A percentile compares a stretch with the other conserved stretches of the same genome.
These are phyloP conservation scores for button mushroom (Agaricus bisporus) DNA, from an alignment of 768 basidiomycete species.

Conservation along the genomic window DNA sequence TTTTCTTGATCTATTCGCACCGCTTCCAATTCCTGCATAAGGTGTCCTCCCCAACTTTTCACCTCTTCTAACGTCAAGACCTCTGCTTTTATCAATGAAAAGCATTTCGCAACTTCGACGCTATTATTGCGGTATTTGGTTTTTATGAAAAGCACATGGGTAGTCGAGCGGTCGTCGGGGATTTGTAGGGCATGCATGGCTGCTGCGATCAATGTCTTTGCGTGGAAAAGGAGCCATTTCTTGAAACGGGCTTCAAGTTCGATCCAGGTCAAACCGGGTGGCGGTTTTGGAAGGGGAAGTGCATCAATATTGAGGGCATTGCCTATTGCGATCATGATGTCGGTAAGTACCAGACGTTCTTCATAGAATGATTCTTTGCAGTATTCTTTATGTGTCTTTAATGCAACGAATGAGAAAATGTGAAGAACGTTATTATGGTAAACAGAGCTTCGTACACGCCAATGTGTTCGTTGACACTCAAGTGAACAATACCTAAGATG, in stretches of 20 bases:
- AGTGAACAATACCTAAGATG: neutral
- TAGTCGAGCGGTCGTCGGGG: neutral
- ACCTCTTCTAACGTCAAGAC: neutral
- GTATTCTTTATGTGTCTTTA: neutral
- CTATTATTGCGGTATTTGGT: neutral
- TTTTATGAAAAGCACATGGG: neutral
- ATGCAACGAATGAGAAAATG: neutral
- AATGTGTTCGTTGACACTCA: neutral
- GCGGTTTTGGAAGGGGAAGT: neutral
- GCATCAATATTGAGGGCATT: too few species aligned
- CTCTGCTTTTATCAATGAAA: neutral
- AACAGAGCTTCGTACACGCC: neutral
- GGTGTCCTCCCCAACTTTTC: neutral
- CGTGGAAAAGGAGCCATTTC: neutral
- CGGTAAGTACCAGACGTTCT: neutral
- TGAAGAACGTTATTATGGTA: neutral
- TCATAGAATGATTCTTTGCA: neutral
- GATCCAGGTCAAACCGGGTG: neutral
- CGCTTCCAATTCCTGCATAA: neutral
- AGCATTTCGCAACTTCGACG: neutral
- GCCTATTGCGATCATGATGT: too few species aligned
- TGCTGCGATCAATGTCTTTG: neutral
- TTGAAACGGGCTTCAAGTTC: neutral
- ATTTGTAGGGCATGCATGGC: neutral
- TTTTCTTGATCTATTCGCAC: neutral